Evolutionary conservation across 1,139 yeast species (phyloP).

Genomic region (Meyerozyma guilliermondii): DNA sequence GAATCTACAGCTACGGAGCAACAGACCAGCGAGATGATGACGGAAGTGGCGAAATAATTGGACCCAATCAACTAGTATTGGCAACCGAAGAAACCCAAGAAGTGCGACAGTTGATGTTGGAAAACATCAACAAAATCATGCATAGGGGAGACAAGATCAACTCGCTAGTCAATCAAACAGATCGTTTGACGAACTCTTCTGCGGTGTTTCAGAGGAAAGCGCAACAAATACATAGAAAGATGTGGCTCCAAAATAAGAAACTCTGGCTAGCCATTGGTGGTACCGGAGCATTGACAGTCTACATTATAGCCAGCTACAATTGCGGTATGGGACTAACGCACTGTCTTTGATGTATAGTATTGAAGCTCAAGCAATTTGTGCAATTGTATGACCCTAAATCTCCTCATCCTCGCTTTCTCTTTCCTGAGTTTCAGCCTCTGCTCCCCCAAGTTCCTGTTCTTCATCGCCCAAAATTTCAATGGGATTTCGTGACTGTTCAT

Average conservation of each 20-base stretch:
- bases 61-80: conserved; percentile 35
- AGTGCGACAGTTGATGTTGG: conserved; percentile 59
- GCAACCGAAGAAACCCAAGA: conserved; percentile 50
- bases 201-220: conserved; percentile 72
- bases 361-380: not conserved
- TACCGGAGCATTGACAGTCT: conserved; percentile 24
- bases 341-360: conserved; percentile 20
- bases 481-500: not conserved
- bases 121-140: conserved; percentile 62
- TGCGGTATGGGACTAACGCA: conserved; percentile 46
- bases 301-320: conserved; percentile 40
- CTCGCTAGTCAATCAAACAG: conserved; percentile 75
- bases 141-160: conserved; percentile 79
- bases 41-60: conserved; percentile 18
- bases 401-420: conserved; percentile 4
- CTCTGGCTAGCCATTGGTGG: conserved; percentile 21
- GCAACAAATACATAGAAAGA: conserved; percentile 52
- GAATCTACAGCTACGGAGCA: conserved; percentile 33
- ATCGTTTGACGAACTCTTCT: conserved; percentile 63
- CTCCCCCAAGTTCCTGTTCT: not conserved
- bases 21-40: conserved; percentile 15
- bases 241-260: conserved; percentile 61
- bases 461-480: not conserved
- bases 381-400: not conserved
- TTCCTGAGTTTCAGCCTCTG: conserved; percentile 4